Percentiles rank a stretch among this genome's conserved stretches.
phyloP scores from a whole-genome alignment of 2,329 filamentous ascomycete genomes.

The Xylaria polymorpha region DNA sequence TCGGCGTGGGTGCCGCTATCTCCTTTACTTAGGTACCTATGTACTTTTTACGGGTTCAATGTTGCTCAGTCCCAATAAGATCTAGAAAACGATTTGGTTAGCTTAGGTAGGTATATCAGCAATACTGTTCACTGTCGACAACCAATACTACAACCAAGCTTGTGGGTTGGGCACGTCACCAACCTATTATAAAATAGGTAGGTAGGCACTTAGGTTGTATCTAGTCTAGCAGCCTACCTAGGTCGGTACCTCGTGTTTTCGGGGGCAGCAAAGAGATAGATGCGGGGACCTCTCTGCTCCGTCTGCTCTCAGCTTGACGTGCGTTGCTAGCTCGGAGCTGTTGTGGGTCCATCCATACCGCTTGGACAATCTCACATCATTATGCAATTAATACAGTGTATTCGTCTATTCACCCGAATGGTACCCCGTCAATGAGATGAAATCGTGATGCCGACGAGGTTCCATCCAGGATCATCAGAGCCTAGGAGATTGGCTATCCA shows the following conservation, averaged over 20 bases:
- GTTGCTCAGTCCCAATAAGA: neutral
- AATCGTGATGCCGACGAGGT: neutral
- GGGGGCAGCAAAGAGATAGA: no score
- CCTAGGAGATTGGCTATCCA: conserved; percentile 15
- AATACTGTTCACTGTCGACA: neutral
- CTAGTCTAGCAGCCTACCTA: no score
- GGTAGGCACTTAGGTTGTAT: neutral
- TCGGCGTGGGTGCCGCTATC: neutral
- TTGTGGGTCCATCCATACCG: neutral
- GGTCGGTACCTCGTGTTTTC: no score
- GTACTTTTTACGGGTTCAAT: neutral
- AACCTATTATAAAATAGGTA: conserved; percentile 9
- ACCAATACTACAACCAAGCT: neutral
- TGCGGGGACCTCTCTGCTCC: neutral
- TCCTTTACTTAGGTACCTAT: neutral
- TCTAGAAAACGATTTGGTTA: neutral
- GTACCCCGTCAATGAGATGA: neutral
- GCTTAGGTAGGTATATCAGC: neutral
- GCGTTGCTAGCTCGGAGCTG: neutral
- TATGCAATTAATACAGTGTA: conserved; percentile 17
- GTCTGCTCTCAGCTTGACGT: neutral
- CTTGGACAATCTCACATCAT: conserved; percentile 7
- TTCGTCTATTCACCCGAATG: conserved; percentile 14
- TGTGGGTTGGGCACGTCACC: conserved; percentile 8
- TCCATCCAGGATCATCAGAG: conserved; percentile 1